Base-by-base conservation (phyloP, 345 rosid genomes). In the Populus ilicifolia region DNA sequence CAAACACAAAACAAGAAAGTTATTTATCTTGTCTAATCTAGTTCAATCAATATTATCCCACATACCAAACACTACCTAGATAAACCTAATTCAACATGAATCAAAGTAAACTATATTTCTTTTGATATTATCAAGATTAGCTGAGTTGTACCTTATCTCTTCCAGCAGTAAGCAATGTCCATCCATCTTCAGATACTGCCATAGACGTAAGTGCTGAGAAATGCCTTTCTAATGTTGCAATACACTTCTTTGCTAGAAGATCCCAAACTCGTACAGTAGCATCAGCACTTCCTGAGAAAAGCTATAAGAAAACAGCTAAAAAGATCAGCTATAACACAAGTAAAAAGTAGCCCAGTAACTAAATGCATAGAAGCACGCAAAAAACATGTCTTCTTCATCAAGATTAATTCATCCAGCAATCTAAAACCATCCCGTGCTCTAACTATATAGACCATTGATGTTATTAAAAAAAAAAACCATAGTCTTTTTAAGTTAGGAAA, bases 271-370 rank as follows among this genome's bases (percentile, higher is more conserved):
- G 90, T 79, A 93, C 83, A 36, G 92, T 84, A 72, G 94, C 86
- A 88, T 96, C 99, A 84, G 90, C 98, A 73, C 98, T 89, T 82
- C 89, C 98, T 70, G 99, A 92, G 75, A 93, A 80, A 67, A 96
- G 93, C 99, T 95, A 80, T 71, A 68, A 63, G 78, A 59, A 30
- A 69, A 44, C 54, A 71, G 17, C 73, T 3, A 70, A 74, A 72
- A 75, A 11, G 67, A 67, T 65, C 44, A 75, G 52, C 17, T 30
- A 62, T 12, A 75, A 8, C 12, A 29, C 9, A 23, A 25, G 46
- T 21, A 27, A 36, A 9, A 27, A 9, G 25, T 27, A 59, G n/a
- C 63, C 27, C 1, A 39, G 43, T 62, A 50, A 36, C 66, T 21
- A 41, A 21, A 50, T 8, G 62, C 52, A n/a, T 33, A 54, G 23